phyloP scores from a whole-genome alignment of 345 rosid genomes.

The Theobroma cacao region DNA sequence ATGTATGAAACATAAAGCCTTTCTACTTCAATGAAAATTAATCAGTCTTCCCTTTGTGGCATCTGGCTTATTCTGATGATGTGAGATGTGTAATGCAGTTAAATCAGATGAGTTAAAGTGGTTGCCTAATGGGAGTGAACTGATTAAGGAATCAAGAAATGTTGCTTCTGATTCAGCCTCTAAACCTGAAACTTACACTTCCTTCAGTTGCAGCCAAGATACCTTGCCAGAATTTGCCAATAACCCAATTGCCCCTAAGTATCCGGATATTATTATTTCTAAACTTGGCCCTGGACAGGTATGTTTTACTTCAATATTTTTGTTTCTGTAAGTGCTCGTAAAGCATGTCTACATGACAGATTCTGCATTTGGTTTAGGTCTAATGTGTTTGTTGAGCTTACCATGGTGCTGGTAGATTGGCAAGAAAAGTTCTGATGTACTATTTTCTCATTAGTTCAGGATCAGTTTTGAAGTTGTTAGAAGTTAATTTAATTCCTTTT shows the following conservation, averaged over 20 bases:
- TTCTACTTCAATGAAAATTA: constrained; percentile 6
- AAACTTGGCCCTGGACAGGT: constrained; percentile 91
- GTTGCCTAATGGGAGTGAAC: constrained; percentile 85
- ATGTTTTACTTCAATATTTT: constrained; percentile 9
- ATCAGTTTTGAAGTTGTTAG: not conserved
- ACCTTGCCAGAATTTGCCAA: constrained; percentile 50
- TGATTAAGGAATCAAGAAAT: constrained; percentile 50
- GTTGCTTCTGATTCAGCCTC: constrained; percentile 32
- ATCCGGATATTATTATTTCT: constrained; percentile 61
- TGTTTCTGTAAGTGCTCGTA: not conserved
- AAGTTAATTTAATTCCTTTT: not conserved
- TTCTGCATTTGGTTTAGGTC: not conserved
- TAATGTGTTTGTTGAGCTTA: not conserved
- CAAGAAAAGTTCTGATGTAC: not conserved
- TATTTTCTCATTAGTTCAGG: not conserved
- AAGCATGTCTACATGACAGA: not conserved
- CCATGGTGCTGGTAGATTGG: not conserved
- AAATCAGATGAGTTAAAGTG: constrained; percentile 68
- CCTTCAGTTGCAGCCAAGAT: constrained; percentile 63
- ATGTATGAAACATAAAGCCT: not conserved
- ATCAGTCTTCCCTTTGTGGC: not conserved
- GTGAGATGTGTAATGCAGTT: constrained; percentile 43
- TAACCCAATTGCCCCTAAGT: constrained; percentile 48
- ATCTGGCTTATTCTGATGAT: not conserved
- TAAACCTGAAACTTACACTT: constrained; percentile 72